Evolutionary conservation across 441 rosid genomes (phyloP).

Genomic region (Erodium moschatum): DNA sequence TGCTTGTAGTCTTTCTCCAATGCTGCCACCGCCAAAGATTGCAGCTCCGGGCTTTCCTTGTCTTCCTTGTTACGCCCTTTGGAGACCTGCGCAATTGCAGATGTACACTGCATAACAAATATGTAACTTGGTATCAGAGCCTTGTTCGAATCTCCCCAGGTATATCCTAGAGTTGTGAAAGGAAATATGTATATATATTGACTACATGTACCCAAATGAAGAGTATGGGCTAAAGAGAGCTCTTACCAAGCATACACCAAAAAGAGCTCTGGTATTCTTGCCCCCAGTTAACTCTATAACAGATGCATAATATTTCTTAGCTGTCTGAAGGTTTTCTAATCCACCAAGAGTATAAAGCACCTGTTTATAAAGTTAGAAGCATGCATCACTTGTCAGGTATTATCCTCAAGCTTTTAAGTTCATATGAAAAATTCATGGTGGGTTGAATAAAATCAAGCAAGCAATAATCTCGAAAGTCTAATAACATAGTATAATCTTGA

Average conservation of each 20-base stretch:
- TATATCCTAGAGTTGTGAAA: no score
- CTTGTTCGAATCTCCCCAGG: not conserved
- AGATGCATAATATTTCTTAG: constrained; percentile 86
- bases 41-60: constrained; percentile 69
- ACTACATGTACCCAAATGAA: not conserved
- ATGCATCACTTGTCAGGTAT: not conserved
- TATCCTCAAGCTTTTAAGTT: no score
- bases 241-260: constrained; percentile 86
- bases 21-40: constrained; percentile 52
- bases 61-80: constrained; percentile 84
- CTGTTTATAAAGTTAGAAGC: constrained; percentile 29
- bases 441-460: not conserved
- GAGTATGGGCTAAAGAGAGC: constrained; percentile 10
- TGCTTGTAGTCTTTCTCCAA: constrained; percentile 85
- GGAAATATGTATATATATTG: no score
- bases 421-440: not conserved
- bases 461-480: no score
- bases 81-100: constrained; percentile 69
- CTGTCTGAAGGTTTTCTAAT: constrained; percentile 67
- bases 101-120: constrained; percentile 44
- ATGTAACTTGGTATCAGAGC: not conserved
- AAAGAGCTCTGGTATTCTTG: constrained; percentile 80
- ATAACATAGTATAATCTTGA: no score
- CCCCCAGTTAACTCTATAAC: constrained; percentile 81
- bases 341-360: constrained; percentile 94